Base-by-base conservation (phyloP, 192 early-diverging fungal species). In the Umbelopsis sp. region DNA sequence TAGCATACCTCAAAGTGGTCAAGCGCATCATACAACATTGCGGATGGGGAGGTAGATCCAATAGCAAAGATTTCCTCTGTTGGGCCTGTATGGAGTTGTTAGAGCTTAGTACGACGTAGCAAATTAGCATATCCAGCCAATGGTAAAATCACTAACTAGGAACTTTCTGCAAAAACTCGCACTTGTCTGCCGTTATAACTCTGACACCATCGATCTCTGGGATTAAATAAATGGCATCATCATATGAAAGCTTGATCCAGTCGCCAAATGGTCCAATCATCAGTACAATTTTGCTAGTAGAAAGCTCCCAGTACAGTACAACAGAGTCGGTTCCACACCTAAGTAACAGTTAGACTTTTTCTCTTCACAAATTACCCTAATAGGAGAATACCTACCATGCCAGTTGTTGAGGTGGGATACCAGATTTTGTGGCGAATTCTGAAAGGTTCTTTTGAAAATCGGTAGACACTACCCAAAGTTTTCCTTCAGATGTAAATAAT, bases 261-360 rank as follows among this genome's bases (percentile, higher is more conserved):
- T 95, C 96, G 17, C 95, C 95, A 79, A 93, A 95, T 0, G 96
- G 97, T 0, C 97, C 97, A 5, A 99, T 87, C 82, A 99, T 90
- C 29, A 96, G 79, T 17, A 96, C 86, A 50, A 91, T 86, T 71
- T 89, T 87, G 29, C 56, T 62, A 10, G 56, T 62, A 20, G 56
- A 62, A 29, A 62, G 31, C 47, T 91, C 91, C 88, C 93, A 95
- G 75, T 93, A 94, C 14, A 93, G 74, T 2, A 97, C 86, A 11
- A 95, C 97, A 0, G 96, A 92, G 72, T 99, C 97, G 25, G 85
- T 92, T n/a, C 96, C 96, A 77, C 97, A 99, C 96, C 96, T 92
- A 53, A 12, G 38, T 3, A 66, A 6, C 4, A 1, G 0, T 17
- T 68, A 4, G 14, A 22, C 34, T 65, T 26, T 16, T 47, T 24